Percentiles rank a stretch among this genome's conserved stretches.
These are phyloP conservation scores for Mycena haematopus DNA, from an alignment of 768 basidiomycete species.

Conservation along the genomic window DNA sequence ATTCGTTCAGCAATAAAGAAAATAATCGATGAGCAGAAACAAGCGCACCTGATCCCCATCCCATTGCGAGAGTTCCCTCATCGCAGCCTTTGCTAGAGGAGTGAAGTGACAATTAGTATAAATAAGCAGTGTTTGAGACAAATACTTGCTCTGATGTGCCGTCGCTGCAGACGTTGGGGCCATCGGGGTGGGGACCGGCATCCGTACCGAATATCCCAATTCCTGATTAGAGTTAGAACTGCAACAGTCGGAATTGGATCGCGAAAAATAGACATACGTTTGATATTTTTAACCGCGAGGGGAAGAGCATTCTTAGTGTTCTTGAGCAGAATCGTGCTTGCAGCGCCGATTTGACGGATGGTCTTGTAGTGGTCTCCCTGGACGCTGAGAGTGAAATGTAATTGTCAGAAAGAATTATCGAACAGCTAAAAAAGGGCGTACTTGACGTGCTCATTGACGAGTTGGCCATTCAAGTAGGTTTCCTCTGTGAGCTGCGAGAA, in stretches of 20 bases:
- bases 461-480: constrained; percentile 20
- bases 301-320: constrained; percentile 56
- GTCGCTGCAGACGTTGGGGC: constrained; percentile 37
- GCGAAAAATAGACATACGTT: constrained; percentile 30
- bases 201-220: constrained; percentile 48
- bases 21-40: not conserved
- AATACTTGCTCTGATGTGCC: constrained; percentile 28
- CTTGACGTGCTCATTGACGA: constrained; percentile 30
- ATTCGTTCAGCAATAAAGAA: not conserved
- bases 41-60: constrained; percentile 25
- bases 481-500: constrained; percentile 29
- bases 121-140: constrained; percentile 27
- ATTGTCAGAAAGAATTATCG: constrained; percentile 24
- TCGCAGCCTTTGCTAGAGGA: constrained; percentile 39
- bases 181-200: constrained; percentile 42
- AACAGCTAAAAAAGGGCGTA: constrained; percentile 39
- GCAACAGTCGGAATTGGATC: too few relatives aligned
- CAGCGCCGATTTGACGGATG: constrained; percentile 64
- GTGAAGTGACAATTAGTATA: not conserved
- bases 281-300: constrained; percentile 44
- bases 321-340: constrained; percentile 69
- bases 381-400: constrained; percentile 30
- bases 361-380: constrained; percentile 42
- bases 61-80: constrained; percentile 44
- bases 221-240: constrained; percentile 19